Conservation (phyloP, 164 flowering plant species). For the Vitis labrusca region DNA sequence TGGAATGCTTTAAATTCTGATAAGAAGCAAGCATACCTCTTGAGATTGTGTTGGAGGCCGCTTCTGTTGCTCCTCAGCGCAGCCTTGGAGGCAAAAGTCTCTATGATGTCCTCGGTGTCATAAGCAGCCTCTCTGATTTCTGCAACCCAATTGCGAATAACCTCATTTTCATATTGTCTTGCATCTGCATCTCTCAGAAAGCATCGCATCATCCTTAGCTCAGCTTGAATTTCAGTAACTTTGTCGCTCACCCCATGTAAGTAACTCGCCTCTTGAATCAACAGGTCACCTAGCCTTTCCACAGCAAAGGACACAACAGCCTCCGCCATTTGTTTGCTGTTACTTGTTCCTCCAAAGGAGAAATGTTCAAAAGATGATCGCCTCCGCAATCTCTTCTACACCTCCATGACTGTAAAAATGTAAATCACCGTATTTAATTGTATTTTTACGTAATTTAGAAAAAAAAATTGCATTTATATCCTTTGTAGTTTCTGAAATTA, state of each 20-base stretch:
- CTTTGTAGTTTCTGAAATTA: no score
- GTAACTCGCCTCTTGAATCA: conserved; percentile 10
- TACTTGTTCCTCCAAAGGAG: no score
- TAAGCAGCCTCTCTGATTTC: conserved; percentile 33
- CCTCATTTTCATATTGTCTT: conserved; percentile 10
- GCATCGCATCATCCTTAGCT: conserved; percentile 18
- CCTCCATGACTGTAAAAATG: no score
- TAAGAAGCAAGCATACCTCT: conserved; percentile 4
- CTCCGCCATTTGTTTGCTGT: no score
- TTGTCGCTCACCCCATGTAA: neutral
- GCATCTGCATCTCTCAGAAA: conserved; percentile 31
- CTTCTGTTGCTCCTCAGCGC: neutral
- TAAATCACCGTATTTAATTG: no score
- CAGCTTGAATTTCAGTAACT: conserved; percentile 10
- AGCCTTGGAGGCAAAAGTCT: conserved; percentile 12
- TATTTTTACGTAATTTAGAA: no score
- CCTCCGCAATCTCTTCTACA: no score
- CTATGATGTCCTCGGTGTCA: conserved; percentile 35
- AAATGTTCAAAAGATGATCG: no score
- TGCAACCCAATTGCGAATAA: conserved; percentile 23
- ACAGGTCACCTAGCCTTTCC: neutral
- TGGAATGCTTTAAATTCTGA: neutral
- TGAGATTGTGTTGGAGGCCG: neutral
- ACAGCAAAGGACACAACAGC: no score
- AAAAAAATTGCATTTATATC: no score